These are phyloP conservation scores for Dactylella cylindrospora DNA, from an alignment of 2,329 filamentous ascomycete species.

Conservation along the genomic window DNA sequence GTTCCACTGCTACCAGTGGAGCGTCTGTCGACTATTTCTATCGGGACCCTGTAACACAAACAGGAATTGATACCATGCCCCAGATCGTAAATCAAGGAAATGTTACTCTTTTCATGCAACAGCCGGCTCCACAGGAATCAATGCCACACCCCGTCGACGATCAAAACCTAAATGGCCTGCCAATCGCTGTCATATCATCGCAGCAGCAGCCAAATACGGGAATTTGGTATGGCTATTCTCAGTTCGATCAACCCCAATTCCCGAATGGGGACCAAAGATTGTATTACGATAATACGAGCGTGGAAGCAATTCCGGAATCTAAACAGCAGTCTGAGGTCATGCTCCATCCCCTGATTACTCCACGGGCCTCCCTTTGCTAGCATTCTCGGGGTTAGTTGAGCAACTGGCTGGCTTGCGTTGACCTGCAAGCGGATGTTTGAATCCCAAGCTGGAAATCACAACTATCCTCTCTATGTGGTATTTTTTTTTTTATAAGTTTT, in stretches of 20 bases:
- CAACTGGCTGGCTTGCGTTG: no score
- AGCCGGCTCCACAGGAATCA: constrained; percentile 8
- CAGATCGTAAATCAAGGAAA: constrained; percentile 14
- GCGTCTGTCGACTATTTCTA: constrained; percentile 61
- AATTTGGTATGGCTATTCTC: constrained; percentile 40
- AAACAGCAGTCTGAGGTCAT: constrained; percentile 29
- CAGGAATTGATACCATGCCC: no score
- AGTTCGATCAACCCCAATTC: constrained; percentile 38
- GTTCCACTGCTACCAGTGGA: constrained; percentile 59
- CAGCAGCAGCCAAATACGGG: constrained; percentile 26
- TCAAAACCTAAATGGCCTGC: constrained; percentile 20
- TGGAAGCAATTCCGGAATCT: constrained; percentile 20
- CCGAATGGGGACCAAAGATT: constrained; percentile 31
- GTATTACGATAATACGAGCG: constrained; percentile 29
- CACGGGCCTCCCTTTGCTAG: constrained; percentile 36
- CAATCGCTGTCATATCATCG: constrained; percentile 26
- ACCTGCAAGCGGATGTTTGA: no score
- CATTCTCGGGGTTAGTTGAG: background rate
- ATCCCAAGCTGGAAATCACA: no score
- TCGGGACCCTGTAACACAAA: constrained; percentile 54
- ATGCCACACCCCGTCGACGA: constrained; percentile 30
- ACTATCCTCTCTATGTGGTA: no score
- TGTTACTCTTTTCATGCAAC: constrained; percentile 36
- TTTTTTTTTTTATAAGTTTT: no score
- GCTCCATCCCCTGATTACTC: constrained; percentile 30